phyloP scores from a whole-genome alignment of 2,329 filamentous ascomycete species.

The Fusarium sp. region DNA sequence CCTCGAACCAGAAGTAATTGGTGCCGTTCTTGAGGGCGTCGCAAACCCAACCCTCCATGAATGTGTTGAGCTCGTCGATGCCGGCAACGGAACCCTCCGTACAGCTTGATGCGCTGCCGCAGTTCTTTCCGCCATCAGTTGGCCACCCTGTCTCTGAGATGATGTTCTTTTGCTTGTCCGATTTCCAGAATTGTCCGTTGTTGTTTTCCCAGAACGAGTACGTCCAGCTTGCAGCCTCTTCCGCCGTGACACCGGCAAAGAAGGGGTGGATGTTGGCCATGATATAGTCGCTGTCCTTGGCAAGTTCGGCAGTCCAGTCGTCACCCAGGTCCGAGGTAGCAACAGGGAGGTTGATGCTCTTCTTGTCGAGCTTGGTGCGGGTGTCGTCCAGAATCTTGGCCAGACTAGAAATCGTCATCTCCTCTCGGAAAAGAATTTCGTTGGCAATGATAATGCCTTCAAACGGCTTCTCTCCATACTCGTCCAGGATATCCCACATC shows the following conservation, averaged over 20 bases:
- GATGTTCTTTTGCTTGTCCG: conserved; percentile 77
- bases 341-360: conserved; percentile 80
- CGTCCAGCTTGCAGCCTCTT: conserved; percentile 84
- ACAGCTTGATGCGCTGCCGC: conserved; percentile 73
- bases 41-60: conserved; percentile 91
- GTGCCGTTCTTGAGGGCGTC: conserved; percentile 84
- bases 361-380: conserved; percentile 78
- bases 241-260: conserved; percentile 83
- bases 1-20: conserved; percentile 97
- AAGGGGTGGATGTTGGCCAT: conserved; percentile 99
- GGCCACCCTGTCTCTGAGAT: conserved; percentile 97
- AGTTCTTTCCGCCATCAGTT: conserved; percentile 83
- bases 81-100: conserved; percentile 81
- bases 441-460: conserved; percentile 88
- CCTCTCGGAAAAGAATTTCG: conserved; percentile 82
- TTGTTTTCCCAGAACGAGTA: conserved; percentile 84
- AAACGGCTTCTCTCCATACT: conserved; percentile 79
- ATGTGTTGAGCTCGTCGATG: conserved; percentile 85
- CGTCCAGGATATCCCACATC: conserved; percentile 87
- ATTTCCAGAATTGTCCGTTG: conserved; percentile 76
- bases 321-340: conserved; percentile 92
- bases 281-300: conserved; percentile 82
- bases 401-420: conserved; percentile 78
- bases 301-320: conserved; percentile 83
- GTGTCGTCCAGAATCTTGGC: conserved; percentile 77